Evolutionary conservation across 352 stramenopile species (phyloP).

Genomic region (Pythium sp.): DNA sequence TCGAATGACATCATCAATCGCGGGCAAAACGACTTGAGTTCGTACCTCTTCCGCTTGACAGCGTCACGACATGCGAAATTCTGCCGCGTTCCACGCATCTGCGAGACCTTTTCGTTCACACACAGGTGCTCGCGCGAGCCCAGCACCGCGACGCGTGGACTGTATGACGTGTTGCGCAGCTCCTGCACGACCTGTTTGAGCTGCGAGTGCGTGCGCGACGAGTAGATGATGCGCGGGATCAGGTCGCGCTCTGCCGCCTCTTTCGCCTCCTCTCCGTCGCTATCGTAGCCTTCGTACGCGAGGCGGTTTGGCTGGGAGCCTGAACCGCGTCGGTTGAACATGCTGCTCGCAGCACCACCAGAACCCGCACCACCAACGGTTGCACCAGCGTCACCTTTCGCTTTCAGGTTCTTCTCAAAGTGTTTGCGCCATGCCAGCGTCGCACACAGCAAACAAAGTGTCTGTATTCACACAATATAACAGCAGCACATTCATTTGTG

Average conservation of each 20-base stretch:
- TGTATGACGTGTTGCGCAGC: conserved; percentile 95
- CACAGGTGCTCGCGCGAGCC: conserved; percentile 97
- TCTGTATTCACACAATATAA: conserved; percentile 39
- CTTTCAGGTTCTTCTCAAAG: conserved; percentile 51
- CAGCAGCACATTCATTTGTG: neutral
- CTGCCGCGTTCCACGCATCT: conserved; percentile 79
- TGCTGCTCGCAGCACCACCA: conserved; percentile 3
- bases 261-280: conserved; percentile 21
- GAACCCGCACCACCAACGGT: neutral
- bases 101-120: conserved; percentile 93
- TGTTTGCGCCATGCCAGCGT: conserved; percentile 92
- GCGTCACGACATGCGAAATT: conserved; percentile 86
- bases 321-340: conserved; percentile 14
- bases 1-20: neutral
- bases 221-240: conserved; percentile 96
- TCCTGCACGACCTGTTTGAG: conserved; percentile 97
- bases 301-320: conserved; percentile 13
- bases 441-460: conserved; percentile 95
- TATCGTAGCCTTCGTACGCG: conserved; percentile 54
- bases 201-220: conserved; percentile 98
- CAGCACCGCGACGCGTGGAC: conserved; percentile 84
- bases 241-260: conserved; percentile 31
- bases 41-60: conserved; percentile 85
- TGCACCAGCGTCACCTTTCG: conserved; percentile 6
- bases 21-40: conserved; percentile 17